Percentiles rank a stretch among this genome's conserved stretches.
phyloP scores from a whole-genome alignment of 1,284 basidiomycete genomes.

The Ganoderma sp. region DNA sequence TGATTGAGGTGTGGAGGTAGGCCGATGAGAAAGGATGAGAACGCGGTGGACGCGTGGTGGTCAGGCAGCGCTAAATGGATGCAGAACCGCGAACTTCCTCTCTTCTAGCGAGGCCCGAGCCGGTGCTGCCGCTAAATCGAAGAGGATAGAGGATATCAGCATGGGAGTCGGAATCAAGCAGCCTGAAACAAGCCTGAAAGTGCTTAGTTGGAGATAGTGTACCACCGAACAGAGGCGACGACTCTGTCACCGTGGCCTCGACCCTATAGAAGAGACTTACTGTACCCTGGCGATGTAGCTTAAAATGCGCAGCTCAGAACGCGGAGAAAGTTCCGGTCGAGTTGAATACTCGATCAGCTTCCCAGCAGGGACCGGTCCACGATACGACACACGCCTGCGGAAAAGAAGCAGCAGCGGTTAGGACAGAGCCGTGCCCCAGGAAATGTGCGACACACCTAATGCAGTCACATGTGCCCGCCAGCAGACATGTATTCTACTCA shows the following conservation, averaged over 20 bases:
- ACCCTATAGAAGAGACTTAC: background rate
- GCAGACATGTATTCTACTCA: slow-evolving; percentile 3
- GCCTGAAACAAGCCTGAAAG: too few species aligned
- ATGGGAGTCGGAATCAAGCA: background rate
- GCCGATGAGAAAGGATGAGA: background rate
- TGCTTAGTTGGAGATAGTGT: too few species aligned
- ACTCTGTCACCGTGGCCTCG: background rate
- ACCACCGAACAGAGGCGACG: background rate
- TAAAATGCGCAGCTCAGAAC: background rate
- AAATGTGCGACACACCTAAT: background rate
- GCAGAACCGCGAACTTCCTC: background rate
- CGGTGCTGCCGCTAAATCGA: background rate
- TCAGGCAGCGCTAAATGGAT: background rate
- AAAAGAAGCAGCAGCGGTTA: slow-evolving; percentile 4
- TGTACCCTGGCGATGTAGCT: background rate
- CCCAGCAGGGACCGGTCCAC: background rate
- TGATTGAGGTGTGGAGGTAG: background rate
- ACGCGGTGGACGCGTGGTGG: background rate
- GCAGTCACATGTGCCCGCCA: background rate
- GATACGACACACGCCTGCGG: background rate
- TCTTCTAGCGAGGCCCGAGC: background rate
- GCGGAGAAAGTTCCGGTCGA: background rate
- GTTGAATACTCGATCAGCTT: background rate
- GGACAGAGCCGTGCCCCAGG: too few species aligned
- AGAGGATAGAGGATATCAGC: background rate